phyloP scores from a whole-genome alignment of 768 basidiomycete species.

The Tulasnella sp. region DNA sequence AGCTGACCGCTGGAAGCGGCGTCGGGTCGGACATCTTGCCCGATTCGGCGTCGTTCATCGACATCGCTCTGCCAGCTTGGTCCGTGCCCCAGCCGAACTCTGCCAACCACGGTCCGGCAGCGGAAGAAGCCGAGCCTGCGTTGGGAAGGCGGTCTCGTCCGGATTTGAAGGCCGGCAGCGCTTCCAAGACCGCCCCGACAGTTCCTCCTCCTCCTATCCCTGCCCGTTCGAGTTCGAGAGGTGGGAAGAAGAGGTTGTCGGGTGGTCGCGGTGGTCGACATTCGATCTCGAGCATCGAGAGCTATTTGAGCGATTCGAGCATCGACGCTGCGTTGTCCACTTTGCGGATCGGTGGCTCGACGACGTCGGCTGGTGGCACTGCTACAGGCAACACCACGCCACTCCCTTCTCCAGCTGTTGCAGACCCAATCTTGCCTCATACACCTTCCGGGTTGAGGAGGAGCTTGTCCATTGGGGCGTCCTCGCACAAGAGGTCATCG shows the following conservation, averaged over 20 bases:
- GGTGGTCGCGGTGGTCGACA: slow-evolving; percentile 9
- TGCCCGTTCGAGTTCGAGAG: not conserved
- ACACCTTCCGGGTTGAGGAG: slow-evolving; percentile 12
- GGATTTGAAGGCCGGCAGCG: not conserved
- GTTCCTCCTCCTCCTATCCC: not conserved
- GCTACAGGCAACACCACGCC: not conserved
- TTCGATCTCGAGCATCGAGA: slow-evolving; percentile 26
- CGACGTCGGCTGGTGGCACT: not conserved
- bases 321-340: slow-evolving; percentile 24
- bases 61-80: slow-evolving; percentile 1
- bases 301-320: slow-evolving; percentile 22
- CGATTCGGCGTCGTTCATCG: slow-evolving; percentile 14
- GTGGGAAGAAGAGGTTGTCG: not conserved
- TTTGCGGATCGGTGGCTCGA: slow-evolving; percentile 8
- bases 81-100: not conserved
- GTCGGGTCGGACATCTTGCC: not conserved
- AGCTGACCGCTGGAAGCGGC: not conserved
- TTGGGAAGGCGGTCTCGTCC: not conserved
- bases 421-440: not conserved
- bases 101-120: not conserved
- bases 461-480: not conserved
- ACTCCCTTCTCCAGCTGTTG: not conserved
- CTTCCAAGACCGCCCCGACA: not conserved
- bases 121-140: not conserved
- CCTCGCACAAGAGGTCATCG: not conserved